phyloP scores from a whole-genome alignment of 225 moss, liverwort and hornwort genomes.

The Ulota crispa region DNA sequence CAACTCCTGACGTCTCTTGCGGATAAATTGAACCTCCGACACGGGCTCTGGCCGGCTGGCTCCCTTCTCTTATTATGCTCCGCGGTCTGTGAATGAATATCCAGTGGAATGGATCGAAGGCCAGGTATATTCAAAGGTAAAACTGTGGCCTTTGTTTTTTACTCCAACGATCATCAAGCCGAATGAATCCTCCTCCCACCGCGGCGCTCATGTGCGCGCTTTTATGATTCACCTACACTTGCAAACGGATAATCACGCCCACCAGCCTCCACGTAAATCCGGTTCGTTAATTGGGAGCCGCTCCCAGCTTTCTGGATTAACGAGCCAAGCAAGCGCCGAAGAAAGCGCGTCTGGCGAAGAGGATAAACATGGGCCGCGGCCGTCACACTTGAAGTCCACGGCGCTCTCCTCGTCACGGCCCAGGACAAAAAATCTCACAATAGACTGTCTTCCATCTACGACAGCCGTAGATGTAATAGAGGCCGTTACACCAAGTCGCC shows the following conservation, averaged over 20 bases:
- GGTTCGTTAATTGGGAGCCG: slow-evolving; percentile 20
- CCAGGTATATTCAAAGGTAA: slow-evolving; percentile 6
- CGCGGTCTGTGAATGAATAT: slow-evolving; percentile 5
- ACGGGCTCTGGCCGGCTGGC: slow-evolving; percentile 1
- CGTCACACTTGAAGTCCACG: slow-evolving; percentile 21
- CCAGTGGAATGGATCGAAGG: slow-evolving; percentile 8
- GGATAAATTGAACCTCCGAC: slow-evolving; percentile 11
- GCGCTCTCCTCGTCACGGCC: slow-evolving; percentile 1
- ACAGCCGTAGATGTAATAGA: fast-evolving
- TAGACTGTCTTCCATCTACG: background rate
- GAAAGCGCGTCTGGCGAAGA: slow-evolving; percentile 15
- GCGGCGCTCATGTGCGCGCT: background rate
- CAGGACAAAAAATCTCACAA: background rate
- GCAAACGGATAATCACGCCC: slow-evolving; percentile 13
- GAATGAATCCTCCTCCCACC: background rate
- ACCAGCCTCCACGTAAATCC: slow-evolving; percentile 21
- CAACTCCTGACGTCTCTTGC: background rate
- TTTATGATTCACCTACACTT: background rate
- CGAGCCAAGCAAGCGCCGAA: slow-evolving; percentile 1
- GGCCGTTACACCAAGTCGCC: background rate
- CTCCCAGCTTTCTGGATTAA: slow-evolving; percentile 20
- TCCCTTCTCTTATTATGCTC: background rate
- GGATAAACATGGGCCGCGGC: slow-evolving; percentile 7
- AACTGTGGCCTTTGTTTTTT: background rate
- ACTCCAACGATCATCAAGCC: background rate